phyloP scores from a whole-genome alignment of 2,329 filamentous ascomycete species.

The Aspergillus fumigatus region DNA sequence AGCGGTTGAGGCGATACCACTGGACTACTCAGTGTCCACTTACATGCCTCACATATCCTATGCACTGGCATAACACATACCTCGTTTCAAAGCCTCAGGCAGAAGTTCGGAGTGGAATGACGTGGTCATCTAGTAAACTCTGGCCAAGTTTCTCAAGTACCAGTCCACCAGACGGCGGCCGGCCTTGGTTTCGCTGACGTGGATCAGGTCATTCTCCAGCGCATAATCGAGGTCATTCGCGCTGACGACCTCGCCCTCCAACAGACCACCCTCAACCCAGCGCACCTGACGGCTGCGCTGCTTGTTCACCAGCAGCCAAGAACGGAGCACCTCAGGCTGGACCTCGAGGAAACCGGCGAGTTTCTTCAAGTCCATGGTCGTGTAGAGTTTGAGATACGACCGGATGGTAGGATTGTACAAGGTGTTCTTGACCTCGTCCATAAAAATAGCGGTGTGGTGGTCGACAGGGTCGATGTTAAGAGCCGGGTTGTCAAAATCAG shows the following conservation, averaged over 20 bases:
- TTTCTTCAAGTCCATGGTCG: slow-evolving; percentile 98
- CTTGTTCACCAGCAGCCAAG: slow-evolving; percentile 95
- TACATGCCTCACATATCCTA: neutral
- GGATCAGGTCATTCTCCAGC: slow-evolving; percentile 92
- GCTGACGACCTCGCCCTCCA: slow-evolving; percentile 90
- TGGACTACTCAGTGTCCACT: neutral
- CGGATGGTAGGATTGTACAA: slow-evolving; percentile 97
- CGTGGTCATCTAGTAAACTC: slow-evolving; percentile 69
- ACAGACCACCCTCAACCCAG: slow-evolving; percentile 82
- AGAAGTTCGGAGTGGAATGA: slow-evolving; percentile 8
- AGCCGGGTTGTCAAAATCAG: slow-evolving; percentile 95
- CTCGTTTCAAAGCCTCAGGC: slow-evolving; percentile 3
- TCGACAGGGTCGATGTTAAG: slow-evolving; percentile 95
- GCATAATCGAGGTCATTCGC: slow-evolving; percentile 96
- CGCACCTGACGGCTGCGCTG: slow-evolving; percentile 95
- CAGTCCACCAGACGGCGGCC: slow-evolving; percentile 96
- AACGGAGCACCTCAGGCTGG: slow-evolving; percentile 89
- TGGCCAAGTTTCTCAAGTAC: slow-evolving; percentile 95
- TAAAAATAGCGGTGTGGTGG: slow-evolving; percentile 96
- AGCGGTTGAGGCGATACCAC: slow-evolving; percentile 1
- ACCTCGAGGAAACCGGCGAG: slow-evolving; percentile 96
- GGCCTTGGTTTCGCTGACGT: slow-evolving; percentile 98
- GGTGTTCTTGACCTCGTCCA: slow-evolving; percentile 99
- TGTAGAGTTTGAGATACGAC: slow-evolving; percentile 98
- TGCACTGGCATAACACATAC: slow-evolving; percentile 2